Base-by-base conservation (phyloP, 2,329 filamentous ascomycete species). In the Penicillium capsulatum region DNA sequence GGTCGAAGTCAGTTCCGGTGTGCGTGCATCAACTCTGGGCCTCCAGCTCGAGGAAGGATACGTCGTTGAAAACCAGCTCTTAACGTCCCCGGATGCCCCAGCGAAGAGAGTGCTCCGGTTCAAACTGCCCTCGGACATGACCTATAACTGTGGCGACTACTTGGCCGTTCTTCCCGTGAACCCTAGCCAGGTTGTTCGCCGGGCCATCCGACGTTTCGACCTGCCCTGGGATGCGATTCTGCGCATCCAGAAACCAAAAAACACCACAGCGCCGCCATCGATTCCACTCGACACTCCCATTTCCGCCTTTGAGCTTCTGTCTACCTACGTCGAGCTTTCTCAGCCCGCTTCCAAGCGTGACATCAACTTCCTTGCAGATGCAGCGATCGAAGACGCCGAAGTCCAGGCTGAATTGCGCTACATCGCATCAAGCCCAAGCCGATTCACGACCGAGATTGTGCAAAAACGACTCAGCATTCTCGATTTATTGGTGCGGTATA, bases 61-160 rank as follows among this genome's bases (percentile, higher is more conserved):
- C 1, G 79, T 86, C 1, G 45, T 80, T 1, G 69, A 73, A 6
- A 73, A 75, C 29, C 67, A 65, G 32, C 58, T 68, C 0, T 66
- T 86, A 22, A 79, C 74, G 1, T 59, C 72, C 0, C 64, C 68
- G 1, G 71, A 66, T 0, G 72, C 70, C 17, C 68, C 77, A 0
- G 66, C 68, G 26, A 88, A 87, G 68, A 75, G 77, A 16, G 74
- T 83, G 46, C 75, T 87, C 14, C 79, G 80, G 47, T 78, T 89
- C 22, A 75, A 79, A 44, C 71, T 91, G 1, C 85, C 86, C 0
- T 75, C 71, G 0, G 77, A 75, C 35, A 72, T 79, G 70, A 74
- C 72, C 0, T 91, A 90, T 63, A 73, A 76, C 27, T 76, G 82
- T 2, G 86, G 86, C 10, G 86, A 91, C 57, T 91, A 92, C 58